These are phyloP conservation scores for Macrocybe gigantea DNA, from an alignment of 768 basidiomycete species.

Conservation along the genomic window DNA sequence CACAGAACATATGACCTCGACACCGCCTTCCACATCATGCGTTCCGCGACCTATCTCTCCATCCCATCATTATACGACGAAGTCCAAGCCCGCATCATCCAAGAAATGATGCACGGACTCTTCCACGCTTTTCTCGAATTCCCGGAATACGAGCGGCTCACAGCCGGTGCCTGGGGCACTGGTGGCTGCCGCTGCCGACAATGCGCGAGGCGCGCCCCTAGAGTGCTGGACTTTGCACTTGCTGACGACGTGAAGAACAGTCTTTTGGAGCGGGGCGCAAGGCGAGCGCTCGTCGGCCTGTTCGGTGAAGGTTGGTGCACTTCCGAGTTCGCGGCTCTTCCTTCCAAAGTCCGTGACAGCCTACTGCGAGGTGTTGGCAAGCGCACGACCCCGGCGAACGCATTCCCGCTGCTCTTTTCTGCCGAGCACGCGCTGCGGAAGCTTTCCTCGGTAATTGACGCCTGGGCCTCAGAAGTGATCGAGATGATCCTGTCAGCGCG, in stretches of 20 bases:
- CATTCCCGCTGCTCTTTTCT: conserved; percentile 64
- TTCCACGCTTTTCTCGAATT: conserved; percentile 82
- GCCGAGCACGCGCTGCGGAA: conserved; percentile 56
- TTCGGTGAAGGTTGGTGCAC: conserved; percentile 91
- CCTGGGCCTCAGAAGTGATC: conserved; percentile 62
- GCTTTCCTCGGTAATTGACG: conserved; percentile 51
- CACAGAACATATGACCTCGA: conserved; percentile 90
- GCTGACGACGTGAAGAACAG: conserved; percentile 72
- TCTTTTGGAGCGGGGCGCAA: conserved; percentile 63
- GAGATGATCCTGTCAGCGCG: conserved; percentile 66
- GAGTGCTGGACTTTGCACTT: conserved; percentile 79
- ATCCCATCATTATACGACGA: conserved; percentile 73
- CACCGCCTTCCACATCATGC: conserved; percentile 87
- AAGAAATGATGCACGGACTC: conserved; percentile 88
- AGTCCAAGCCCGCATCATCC: conserved; percentile 73
- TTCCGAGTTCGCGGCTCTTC: conserved; percentile 68
- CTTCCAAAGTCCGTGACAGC: conserved; percentile 56
- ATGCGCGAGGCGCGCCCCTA: conserved; percentile 73
- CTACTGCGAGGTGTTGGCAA: conserved; percentile 72
- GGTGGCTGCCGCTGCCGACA: conserved; percentile 82
- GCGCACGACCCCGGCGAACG: conserved; percentile 59
- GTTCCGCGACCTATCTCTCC: conserved; percentile 74
- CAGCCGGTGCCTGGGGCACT: conserved; percentile 72
- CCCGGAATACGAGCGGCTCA: conserved; percentile 70
- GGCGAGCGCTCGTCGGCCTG: conserved; percentile 71